Evolutionary conservation across 2,329 filamentous ascomycete genomes (phyloP).

Genomic region (Pyrenochaeta sp.): DNA sequence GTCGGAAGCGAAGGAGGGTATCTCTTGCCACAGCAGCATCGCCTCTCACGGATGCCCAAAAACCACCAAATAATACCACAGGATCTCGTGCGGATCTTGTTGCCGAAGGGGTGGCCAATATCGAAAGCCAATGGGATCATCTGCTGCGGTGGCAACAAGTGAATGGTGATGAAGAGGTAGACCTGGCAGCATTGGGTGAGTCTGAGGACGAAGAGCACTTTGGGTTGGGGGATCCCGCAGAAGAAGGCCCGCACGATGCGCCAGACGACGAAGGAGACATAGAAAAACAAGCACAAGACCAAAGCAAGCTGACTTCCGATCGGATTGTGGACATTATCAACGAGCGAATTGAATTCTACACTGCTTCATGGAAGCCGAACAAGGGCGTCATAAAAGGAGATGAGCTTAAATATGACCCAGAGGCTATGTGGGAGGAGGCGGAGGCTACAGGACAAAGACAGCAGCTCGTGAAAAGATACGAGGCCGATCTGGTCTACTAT

Average conservation of each 20-base stretch:
- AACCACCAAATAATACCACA: background rate
- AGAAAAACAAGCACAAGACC: background rate
- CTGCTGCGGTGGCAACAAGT: conserved; percentile 29
- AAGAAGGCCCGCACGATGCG: conserved; percentile 8
- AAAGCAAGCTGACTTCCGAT: conserved; percentile 21
- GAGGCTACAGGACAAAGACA: conserved; percentile 19
- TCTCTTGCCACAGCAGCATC: conserved; percentile 1
- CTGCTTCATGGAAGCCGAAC: conserved; percentile 27
- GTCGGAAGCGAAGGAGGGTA: conserved; percentile 13
- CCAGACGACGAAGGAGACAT: conserved; percentile 5
- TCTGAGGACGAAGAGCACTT: conserved; percentile 13
- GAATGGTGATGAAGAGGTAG: conserved; percentile 5
- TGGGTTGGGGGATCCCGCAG: conserved; percentile 9
- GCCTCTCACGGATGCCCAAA: background rate
- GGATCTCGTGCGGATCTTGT: background rate
- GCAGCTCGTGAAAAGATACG: conserved; percentile 18
- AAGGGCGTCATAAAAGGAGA: conserved; percentile 12
- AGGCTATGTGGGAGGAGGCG: conserved; percentile 30
- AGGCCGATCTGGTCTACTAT: conserved; percentile 22
- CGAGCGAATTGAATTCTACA: conserved; percentile 30
- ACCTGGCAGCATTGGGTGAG: conserved; percentile 10
- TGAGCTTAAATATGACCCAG: conserved; percentile 22
- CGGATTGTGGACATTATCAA: conserved; percentile 36
- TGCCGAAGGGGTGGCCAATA: background rate
- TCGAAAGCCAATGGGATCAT: conserved; percentile 35